A percentile compares a stretch with the other conserved stretches of the same genome.
These are phyloP conservation scores for Fusarium protoensiforme DNA, from an alignment of 2,329 filamentous ascomycete species.

Conservation along the genomic window DNA sequence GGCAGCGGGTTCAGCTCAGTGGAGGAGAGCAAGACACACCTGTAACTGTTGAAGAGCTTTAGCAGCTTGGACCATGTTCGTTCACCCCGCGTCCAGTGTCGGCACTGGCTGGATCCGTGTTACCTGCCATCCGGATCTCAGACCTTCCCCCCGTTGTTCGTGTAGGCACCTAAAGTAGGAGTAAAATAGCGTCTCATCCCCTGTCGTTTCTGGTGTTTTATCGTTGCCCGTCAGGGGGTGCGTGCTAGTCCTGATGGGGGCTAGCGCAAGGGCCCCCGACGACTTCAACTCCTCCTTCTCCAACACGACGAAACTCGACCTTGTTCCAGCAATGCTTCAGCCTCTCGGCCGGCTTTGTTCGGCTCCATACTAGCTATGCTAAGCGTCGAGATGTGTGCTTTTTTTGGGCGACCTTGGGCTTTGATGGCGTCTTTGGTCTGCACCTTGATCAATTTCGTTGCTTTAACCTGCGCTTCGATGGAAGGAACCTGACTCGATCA, in stretches of 20 bases:
- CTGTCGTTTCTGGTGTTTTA: constrained; percentile 36
- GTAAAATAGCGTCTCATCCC: constrained; percentile 11
- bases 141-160: constrained; percentile 18
- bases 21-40: neutral
- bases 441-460: neutral
- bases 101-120: constrained; percentile 29
- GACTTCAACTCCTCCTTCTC: constrained; percentile 38
- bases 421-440: neutral
- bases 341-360: constrained; percentile 15
- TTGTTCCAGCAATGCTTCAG: constrained; percentile 62
- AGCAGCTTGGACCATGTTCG: constrained; percentile 8
- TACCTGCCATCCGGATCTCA: constrained; percentile 34
- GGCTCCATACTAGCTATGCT: constrained; percentile 4
- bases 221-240: constrained; percentile 12
- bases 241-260: constrained; percentile 12
- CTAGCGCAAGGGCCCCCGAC: constrained; percentile 19
- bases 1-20: constrained; percentile 5
- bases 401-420: neutral
- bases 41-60: neutral
- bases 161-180: neutral
- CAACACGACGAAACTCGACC: constrained; percentile 55
- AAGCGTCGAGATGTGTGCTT: neutral
- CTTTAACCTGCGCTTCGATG: neutral
- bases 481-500: neutral
- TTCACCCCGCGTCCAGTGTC: constrained; percentile 20